Conservation (phyloP, 2,329 filamentous ascomycete genomes). For the Colletotrichum sp. region DNA sequence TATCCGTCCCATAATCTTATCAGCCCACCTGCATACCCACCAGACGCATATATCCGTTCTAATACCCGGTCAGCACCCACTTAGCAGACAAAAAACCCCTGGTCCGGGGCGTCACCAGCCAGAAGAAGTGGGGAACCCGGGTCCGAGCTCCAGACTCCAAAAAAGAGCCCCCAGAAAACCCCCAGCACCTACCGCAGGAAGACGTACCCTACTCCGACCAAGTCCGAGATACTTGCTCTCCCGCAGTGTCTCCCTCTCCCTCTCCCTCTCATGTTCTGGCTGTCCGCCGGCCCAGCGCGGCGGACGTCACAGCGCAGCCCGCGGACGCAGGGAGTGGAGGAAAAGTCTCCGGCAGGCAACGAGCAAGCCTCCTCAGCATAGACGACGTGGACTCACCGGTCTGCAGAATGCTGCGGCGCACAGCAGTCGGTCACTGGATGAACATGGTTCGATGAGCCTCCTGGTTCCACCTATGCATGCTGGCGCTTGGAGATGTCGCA, state of each 20-base stretch:
- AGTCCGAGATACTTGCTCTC: background rate
- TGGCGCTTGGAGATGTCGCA: background rate
- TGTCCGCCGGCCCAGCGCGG: background rate
- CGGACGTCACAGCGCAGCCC: conserved; percentile 8
- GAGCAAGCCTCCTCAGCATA: background rate
- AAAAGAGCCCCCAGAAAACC: background rate
- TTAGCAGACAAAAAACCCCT: conserved; percentile 2
- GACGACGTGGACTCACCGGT: background rate
- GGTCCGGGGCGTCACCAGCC: background rate
- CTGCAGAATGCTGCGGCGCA: background rate
- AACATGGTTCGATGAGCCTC: background rate
- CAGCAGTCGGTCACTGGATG: background rate
- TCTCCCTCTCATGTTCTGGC: background rate
- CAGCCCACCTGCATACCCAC: background rate
- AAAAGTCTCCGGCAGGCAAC: background rate
- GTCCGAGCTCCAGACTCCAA: background rate
- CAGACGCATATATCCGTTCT: conserved; percentile 10
- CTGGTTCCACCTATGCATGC: background rate
- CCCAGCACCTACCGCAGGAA: background rate
- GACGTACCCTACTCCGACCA: background rate
- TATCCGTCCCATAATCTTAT: conserved; percentile 14
- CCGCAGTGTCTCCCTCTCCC: background rate
- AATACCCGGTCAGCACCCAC: conserved; percentile 10
- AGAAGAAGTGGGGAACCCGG: background rate
- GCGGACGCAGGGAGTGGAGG: background rate